Evolutionary conservation across 495 filamentous ascomycete genomes (phyloP).

Genomic region (Podospora appendiculata): DNA sequence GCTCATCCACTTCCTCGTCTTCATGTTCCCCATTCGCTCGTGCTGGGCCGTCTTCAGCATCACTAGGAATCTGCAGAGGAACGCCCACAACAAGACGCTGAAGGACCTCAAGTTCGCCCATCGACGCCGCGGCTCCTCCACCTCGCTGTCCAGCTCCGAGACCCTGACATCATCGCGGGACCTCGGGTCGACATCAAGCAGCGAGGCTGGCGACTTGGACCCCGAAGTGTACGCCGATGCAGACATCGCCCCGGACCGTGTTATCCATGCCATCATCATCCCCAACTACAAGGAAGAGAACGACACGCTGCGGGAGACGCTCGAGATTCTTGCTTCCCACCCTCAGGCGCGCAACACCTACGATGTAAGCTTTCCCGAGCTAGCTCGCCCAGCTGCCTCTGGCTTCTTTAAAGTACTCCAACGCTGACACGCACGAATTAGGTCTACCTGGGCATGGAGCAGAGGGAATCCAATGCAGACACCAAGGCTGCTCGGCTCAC

Average conservation of each 20-base stretch:
- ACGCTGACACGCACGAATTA: conserved; percentile 22
- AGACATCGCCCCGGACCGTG: conserved; percentile 29
- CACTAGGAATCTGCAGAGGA: conserved; percentile 30
- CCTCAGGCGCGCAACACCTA: conserved; percentile 53
- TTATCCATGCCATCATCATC: conserved; percentile 58
- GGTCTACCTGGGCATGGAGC: conserved; percentile 68
- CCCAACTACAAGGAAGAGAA: conserved; percentile 66
- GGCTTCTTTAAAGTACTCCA: not conserved
- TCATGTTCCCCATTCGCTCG: conserved; percentile 45
- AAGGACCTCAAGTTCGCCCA: conserved; percentile 35
- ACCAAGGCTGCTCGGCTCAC: conserved; percentile 48
- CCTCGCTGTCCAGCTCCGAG: conserved; percentile 43
- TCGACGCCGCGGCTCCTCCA: conserved; percentile 41
- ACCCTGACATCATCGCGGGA: conserved; percentile 40
- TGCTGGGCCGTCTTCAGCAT: conserved; percentile 45
- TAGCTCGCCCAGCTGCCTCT: not conserved
- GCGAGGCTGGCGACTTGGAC: conserved; percentile 40
- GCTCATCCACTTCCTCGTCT: conserved; percentile 44
- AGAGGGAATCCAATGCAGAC: conserved; percentile 45
- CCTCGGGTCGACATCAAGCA: conserved; percentile 36
- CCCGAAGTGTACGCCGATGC: conserved; percentile 29
- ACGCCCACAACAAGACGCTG: conserved; percentile 28
- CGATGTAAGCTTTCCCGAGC: conserved; percentile 48
- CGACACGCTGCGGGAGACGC: conserved; percentile 54
- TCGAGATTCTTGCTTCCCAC: conserved; percentile 58